Conservation (phyloP, 148 eudicot genomes). For the Nepenthes mirabilis region DNA sequence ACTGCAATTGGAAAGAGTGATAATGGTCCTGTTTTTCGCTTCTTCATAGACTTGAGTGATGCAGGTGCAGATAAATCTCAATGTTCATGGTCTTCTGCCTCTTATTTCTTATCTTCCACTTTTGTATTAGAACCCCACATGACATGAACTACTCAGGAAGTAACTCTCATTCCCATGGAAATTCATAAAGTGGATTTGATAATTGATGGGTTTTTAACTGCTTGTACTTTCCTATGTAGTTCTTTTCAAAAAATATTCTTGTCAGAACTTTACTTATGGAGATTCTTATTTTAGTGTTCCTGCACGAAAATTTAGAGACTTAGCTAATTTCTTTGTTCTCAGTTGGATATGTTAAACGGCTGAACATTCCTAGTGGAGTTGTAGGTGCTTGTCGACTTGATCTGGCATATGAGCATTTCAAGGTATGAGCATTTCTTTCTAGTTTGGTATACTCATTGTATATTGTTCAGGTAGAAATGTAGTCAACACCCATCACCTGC, state of each 20-base stretch:
- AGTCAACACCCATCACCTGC: no score
- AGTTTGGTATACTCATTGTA: background rate
- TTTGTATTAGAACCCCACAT: background rate
- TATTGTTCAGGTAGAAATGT: no score
- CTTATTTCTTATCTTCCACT: background rate
- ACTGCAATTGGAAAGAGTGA: constrained; percentile 54
- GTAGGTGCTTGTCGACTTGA: constrained; percentile 98
- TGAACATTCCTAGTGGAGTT: constrained; percentile 86
- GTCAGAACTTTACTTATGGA: no score
- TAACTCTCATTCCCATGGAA: background rate
- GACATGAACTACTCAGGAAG: background rate
- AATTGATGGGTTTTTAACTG: no score
- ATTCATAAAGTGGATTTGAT: no score
- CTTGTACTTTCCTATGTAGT: no score
- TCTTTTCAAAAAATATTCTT: no score
- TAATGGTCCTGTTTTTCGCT: constrained; percentile 85
- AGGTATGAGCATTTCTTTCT: constrained; percentile 31
- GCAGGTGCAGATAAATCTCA: constrained; percentile 41
- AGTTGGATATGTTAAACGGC: constrained; percentile 79
- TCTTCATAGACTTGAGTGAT: constrained; percentile 92
- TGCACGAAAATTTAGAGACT: background rate
- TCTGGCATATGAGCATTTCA: constrained; percentile 83
- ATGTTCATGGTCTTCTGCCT: background rate
- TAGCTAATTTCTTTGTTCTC: constrained; percentile 14
- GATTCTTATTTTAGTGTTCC: background rate